Base-by-base conservation (phyloP, 75 land plant genomes). In the Pinus albicaulis region DNA sequence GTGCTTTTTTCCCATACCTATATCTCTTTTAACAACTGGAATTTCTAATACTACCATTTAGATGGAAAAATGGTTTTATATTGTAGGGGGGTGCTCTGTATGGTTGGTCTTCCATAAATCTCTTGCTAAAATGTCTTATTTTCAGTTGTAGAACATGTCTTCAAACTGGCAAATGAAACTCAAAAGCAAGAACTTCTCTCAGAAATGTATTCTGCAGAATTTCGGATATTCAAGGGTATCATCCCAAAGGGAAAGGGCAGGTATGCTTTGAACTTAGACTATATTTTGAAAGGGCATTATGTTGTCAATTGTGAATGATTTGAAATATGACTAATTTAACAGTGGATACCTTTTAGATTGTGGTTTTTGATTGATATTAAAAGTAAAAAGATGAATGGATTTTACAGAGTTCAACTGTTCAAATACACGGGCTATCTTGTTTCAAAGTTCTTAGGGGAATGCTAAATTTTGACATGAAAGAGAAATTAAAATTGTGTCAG, bases 101-200 rank as follows among this genome's bases (percentile, higher is more conserved):
- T 5, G 10, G 3, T 11, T 66, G 20, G 34, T 38, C n/a, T 38
- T 2, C 3, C 19, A 38, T 66, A n/a, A n/a, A 66, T 44, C n/a
- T 66, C 38, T 66, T 36, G 38, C 44, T 56, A 65, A 48, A 25
- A 60, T 86, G 15, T 73, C 20, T 24, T 71, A 8, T 34, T 60
- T 86, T 74, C 87, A 98, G 99, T 98, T 71, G 82, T 95, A 77
- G n/a, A n/a, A n/a, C n/a, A n/a, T n/a, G n/a, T n/a, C n/a, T n/a
- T n/a, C n/a, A n/a, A n/a, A n/a, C n/a, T n/a, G n/a, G n/a, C n/a
- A n/a, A n/a, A n/a, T n/a, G n/a, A n/a, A n/a, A n/a, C n/a, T n/a
- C n/a, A n/a, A n/a, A n/a, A n/a, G n/a, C n/a, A n/a, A n/a, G n/a
- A n/a, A n/a, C n/a, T n/a, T n/a, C n/a, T n/a, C n/a, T n/a, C n/a